Conservation (phyloP, 306 rosid species). For the Mimosa pudica region DNA sequence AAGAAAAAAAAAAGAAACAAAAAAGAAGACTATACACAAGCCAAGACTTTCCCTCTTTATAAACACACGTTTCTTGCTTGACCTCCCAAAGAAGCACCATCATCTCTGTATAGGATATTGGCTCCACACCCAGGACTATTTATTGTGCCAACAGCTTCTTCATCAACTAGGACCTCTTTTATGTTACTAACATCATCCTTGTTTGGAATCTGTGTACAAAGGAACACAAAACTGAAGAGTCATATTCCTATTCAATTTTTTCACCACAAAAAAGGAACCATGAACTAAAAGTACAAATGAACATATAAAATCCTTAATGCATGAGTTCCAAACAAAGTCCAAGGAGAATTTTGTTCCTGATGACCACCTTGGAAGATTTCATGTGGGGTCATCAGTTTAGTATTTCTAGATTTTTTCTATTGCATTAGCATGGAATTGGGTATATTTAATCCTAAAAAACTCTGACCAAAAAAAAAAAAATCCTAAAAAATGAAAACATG, state of each 20-base stretch:
- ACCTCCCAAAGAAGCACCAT: slow-evolving; percentile 28
- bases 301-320: not conserved
- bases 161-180: slow-evolving; percentile 67
- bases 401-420: not conserved
- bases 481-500: not conserved
- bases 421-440: not conserved
- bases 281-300: not conserved
- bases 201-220: slow-evolving; percentile 58
- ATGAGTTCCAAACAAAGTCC: not conserved
- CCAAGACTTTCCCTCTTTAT: slow-evolving; percentile 9
- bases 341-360: not conserved
- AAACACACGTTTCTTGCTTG: slow-evolving; percentile 27
- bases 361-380: not conserved
- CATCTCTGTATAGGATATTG: slow-evolving; percentile 48
- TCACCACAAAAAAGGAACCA: not conserved
- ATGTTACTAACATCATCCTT: slow-evolving; percentile 36
- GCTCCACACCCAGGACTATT: slow-evolving; percentile 62
- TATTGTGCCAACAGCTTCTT: slow-evolving; percentile 69
- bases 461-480: no score
- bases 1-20: no score
- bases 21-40: not conserved
- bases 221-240: not conserved
- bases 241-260: not conserved
- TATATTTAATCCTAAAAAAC: not conserved
- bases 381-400: not conserved